phyloP scores from a whole-genome alignment of 2,329 filamentous ascomycete genomes.

The Fusarium mundagurra region DNA sequence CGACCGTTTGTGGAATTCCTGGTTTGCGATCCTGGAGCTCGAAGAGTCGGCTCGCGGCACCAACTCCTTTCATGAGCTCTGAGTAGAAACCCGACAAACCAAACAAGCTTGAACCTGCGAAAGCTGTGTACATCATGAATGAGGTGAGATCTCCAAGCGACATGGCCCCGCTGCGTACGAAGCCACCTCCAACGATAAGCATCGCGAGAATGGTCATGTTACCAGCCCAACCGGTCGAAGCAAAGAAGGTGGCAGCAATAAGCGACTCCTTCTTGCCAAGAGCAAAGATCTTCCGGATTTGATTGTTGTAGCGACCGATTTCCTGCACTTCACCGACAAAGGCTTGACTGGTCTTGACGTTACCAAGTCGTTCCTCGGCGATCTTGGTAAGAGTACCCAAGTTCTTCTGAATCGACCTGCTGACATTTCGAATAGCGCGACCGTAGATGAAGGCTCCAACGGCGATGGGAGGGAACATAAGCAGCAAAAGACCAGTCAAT shows the following conservation, averaged over 20 bases:
- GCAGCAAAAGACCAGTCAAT: conserved; percentile 83
- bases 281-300: conserved; percentile 90
- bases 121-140: conserved; percentile 98
- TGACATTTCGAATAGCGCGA: conserved; percentile 86
- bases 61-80: conserved; percentile 98
- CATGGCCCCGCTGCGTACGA: conserved; percentile 88
- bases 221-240: conserved; percentile 86
- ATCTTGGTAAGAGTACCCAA: conserved; percentile 94
- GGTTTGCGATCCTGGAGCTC: conserved; percentile 92
- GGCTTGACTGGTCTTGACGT: conserved; percentile 95
- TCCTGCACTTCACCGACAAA: conserved; percentile 95
- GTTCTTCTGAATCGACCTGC: conserved; percentile 92
- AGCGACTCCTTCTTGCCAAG: conserved; percentile 88
- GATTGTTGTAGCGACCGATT: conserved; percentile 88
- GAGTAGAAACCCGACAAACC: conserved; percentile 97
- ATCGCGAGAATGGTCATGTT: conserved; percentile 96
- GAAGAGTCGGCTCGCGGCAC: conserved; percentile 94
- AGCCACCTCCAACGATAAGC: conserved; percentile 87
- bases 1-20: conserved; percentile 86
- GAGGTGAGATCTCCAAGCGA: conserved; percentile 92
- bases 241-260: conserved; percentile 91
- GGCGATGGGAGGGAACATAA: conserved; percentile 92
- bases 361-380: conserved; percentile 95
- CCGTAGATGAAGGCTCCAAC: conserved; percentile 93
- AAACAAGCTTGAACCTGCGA: conserved; percentile 85